These are phyloP conservation scores for Peltaster fructicola DNA, from an alignment of 2,329 filamentous ascomycete species.

Conservation along the genomic window DNA sequence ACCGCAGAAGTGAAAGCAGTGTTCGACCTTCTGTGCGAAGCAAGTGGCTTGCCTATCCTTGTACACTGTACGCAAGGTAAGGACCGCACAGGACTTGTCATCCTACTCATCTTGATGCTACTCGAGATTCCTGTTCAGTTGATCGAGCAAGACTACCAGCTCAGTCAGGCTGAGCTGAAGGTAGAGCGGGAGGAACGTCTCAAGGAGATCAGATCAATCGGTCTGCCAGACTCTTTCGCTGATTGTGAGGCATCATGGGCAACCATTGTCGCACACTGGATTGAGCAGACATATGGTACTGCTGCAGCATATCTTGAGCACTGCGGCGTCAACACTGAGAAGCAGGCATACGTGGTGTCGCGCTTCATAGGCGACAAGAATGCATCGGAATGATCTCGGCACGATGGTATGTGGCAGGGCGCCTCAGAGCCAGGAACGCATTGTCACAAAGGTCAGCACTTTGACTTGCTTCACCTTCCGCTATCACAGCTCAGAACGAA, in stretches of 20 bases:
- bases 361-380: too few relatives aligned
- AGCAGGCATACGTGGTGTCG: too few relatives aligned
- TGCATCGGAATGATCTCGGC: too few relatives aligned
- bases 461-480: too few relatives aligned
- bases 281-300: conserved; percentile 47
- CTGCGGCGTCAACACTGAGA: conserved; percentile 34
- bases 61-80: conserved; percentile 84
- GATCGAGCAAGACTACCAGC: conserved; percentile 54
- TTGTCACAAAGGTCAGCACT: too few relatives aligned
- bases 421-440: too few relatives aligned
- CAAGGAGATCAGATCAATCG: conserved; percentile 50
- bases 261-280: conserved; percentile 35
- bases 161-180: conserved; percentile 43
- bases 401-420: too few relatives aligned
- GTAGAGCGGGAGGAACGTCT: conserved; percentile 46
- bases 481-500: too few relatives aligned
- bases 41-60: conserved; percentile 42
- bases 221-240: conserved; percentile 56
- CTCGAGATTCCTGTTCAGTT: conserved; percentile 38
- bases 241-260: conserved; percentile 49
- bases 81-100: conserved; percentile 59
- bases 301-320: conserved; percentile 45
- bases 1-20: conserved; percentile 40
- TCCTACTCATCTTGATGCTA: conserved; percentile 50
- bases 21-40: conserved; percentile 32